phyloP scores from a whole-genome alignment of 73 alveolate genomes.

The Effrenium voratum region DNA sequence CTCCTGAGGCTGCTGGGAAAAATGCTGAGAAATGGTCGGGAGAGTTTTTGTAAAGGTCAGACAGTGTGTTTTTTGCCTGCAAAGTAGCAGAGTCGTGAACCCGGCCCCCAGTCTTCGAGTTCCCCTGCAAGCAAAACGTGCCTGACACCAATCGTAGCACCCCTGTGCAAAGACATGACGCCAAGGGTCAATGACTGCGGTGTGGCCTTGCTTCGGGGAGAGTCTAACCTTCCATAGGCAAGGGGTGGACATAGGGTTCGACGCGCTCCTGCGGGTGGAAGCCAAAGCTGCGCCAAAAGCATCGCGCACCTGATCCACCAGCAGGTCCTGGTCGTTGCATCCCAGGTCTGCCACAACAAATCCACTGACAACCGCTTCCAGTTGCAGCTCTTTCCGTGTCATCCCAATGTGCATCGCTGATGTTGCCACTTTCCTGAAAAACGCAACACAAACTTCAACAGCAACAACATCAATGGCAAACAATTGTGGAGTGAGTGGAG shows the following conservation, averaged over 20 bases:
- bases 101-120: background rate
- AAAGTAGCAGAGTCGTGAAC: too few species aligned
- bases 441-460: too few species aligned
- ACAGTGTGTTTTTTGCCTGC: too few species aligned
- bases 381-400: background rate
- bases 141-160: background rate
- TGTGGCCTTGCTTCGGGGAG: background rate
- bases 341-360: background rate
- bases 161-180: background rate
- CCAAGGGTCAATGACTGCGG: background rate
- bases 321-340: background rate
- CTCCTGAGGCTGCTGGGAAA: conserved; percentile 35
- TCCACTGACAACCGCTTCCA: background rate
- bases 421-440: background rate
- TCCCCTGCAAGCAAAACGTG: background rate
- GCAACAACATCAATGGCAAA: too few species aligned
- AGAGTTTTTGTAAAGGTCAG: background rate
- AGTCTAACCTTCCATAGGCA: background rate
- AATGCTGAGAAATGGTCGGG: background rate
- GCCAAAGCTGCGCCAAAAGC: conserved; percentile 24
- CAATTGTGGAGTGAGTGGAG: too few species aligned
- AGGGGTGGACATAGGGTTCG: background rate
- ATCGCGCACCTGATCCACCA: background rate
- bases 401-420: background rate
- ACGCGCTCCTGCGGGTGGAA: conserved; percentile 17